These are phyloP conservation scores for Debaryomyces tyrocola DNA, from an alignment of 805 yeast species.

Conservation along the genomic window DNA sequence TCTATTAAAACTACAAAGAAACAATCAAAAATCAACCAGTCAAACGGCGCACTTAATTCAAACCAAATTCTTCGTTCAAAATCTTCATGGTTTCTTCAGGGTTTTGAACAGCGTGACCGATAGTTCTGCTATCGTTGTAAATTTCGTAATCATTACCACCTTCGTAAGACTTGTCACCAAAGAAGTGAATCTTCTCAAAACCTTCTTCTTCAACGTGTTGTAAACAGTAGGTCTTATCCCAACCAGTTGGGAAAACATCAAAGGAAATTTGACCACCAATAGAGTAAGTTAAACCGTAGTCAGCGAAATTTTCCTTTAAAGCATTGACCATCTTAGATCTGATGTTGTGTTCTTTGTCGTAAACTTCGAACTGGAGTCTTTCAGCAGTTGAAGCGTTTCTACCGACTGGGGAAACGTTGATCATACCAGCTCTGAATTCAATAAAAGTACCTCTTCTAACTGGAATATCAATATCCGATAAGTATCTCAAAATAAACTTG, in stretches of 20 bases:
- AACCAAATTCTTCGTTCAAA: conserved; percentile 77
- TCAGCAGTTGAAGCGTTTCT: conserved; percentile 95
- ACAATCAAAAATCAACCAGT: not conserved
- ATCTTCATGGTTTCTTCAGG: conserved; percentile 89
- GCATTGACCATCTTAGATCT: conserved; percentile 86
- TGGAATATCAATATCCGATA: conserved; percentile 86
- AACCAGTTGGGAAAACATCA: conserved; percentile 99
- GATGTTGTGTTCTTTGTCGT: conserved; percentile 74
- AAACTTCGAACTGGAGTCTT: conserved; percentile 89
- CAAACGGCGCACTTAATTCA: conserved; percentile 23
- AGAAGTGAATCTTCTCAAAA: conserved; percentile 89
- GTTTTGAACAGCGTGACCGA: conserved; percentile 88
- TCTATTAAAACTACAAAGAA: not conserved
- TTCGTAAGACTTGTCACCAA: conserved; percentile 95
- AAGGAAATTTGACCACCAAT: conserved; percentile 99
- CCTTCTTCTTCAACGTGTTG: conserved; percentile 87
- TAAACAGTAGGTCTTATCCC: conserved; percentile 99
- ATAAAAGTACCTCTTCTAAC: conserved; percentile 97
- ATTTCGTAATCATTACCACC: conserved; percentile 99
- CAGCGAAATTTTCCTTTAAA: conserved; percentile 78
- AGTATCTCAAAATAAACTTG: conserved; percentile 80
- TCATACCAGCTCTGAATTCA: conserved; percentile 99
- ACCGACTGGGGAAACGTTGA: conserved; percentile 97
- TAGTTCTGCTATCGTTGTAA: conserved; percentile 86
- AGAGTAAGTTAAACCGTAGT: conserved; percentile 86